These are phyloP conservation scores for Cryptococcus sp. DNA, from an alignment of 1,284 basidiomycete species.

Conservation along the genomic window DNA sequence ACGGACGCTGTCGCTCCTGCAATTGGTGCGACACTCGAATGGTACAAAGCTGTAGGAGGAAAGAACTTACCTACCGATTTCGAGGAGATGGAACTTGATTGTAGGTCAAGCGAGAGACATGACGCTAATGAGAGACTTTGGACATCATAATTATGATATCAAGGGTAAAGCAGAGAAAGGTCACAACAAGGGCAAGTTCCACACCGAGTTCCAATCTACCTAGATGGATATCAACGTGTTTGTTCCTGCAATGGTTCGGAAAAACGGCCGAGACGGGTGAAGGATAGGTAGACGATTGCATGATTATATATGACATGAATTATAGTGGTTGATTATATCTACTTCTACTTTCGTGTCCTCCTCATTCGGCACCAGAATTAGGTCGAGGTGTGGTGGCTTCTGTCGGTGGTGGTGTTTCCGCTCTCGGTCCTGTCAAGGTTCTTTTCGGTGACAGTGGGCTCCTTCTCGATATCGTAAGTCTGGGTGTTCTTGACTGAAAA, in stretches of 20 bases:
- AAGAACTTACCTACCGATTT: conserved; percentile 35
- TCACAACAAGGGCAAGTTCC: conserved; percentile 30
- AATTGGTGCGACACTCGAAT: conserved; percentile 35
- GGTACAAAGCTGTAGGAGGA: conserved; percentile 33
- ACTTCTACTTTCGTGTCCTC: background rate
- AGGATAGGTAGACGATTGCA: too few species aligned
- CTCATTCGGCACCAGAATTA: background rate
- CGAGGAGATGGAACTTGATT: conserved; percentile 35
- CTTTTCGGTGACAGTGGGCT: background rate
- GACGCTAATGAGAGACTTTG: conserved; percentile 22
- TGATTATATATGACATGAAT: background rate
- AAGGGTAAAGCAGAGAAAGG: conserved; percentile 24
- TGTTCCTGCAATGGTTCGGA: background rate
- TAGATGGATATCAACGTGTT: background rate
- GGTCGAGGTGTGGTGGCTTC: background rate
- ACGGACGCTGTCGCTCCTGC: conserved; percentile 37
- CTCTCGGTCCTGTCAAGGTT: background rate
- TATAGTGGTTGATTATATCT: background rate
- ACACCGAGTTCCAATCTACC: conserved; percentile 27
- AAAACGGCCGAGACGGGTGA: too few species aligned
- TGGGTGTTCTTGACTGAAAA: conserved; percentile 17
- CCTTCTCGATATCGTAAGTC: conserved; percentile 22
- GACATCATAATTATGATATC: conserved; percentile 36
- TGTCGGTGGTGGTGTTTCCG: background rate
- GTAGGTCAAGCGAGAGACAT: conserved; percentile 8